These are phyloP conservation scores for Ceratocystis ficicola DNA, from an alignment of 2,329 filamentous ascomycete species.

Conservation along the genomic window DNA sequence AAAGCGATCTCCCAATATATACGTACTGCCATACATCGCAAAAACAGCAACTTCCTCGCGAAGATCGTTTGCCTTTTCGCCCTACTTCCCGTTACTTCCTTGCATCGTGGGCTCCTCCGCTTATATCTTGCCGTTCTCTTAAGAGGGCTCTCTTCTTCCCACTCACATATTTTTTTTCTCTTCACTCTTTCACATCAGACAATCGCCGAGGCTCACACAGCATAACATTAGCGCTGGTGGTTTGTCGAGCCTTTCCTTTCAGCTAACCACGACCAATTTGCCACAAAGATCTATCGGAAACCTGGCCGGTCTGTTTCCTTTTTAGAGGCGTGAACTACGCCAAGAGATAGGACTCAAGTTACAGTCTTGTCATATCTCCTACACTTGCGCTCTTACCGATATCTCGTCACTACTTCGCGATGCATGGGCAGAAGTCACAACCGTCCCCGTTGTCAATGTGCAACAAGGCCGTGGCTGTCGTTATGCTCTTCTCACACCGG, in stretches of 20 bases:
- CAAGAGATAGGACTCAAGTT: background rate
- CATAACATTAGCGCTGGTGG: background rate
- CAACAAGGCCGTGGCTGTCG: constrained; percentile 8
- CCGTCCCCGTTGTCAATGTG: constrained; percentile 2
- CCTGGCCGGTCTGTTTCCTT: background rate
- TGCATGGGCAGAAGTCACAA: constrained; percentile 17
- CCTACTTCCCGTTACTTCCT: background rate
- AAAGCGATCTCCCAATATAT: background rate
- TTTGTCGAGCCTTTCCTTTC: background rate
- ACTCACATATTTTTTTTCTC: background rate
- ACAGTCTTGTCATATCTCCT: background rate
- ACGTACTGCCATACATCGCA: background rate
- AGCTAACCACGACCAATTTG: background rate
- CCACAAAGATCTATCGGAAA: background rate
- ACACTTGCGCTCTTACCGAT: too few relatives aligned
- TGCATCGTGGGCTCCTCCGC: background rate
- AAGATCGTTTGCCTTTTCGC: background rate
- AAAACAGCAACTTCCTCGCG: background rate
- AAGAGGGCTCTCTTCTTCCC: background rate
- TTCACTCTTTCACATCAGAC: background rate
- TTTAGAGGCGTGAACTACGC: background rate
- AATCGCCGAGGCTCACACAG: background rate
- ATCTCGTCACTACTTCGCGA: background rate
- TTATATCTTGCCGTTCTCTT: background rate
- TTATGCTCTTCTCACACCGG: constrained; percentile 31